Conservation (phyloP, 805 yeast species). For the Saccharomycopsis olivae region DNA sequence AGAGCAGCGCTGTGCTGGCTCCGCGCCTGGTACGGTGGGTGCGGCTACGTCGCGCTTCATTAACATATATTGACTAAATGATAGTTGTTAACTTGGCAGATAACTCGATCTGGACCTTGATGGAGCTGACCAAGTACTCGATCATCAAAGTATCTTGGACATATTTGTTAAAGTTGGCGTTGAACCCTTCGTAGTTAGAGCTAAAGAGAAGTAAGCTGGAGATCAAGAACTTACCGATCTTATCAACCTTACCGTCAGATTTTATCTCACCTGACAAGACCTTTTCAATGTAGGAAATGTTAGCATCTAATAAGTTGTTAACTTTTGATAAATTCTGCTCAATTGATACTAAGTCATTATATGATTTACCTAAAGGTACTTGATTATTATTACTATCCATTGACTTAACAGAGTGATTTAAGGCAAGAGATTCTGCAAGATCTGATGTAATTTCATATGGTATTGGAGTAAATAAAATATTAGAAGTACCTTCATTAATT, state of each 20-base stretch:
- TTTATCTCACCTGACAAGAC: conserved; percentile 33
- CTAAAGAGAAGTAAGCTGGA: conserved; percentile 42
- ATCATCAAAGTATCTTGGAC: conserved; percentile 74
- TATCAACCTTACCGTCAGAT: conserved; percentile 43
- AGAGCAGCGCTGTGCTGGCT: no score
- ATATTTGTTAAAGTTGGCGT: conserved; percentile 54
- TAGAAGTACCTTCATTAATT: conserved; percentile 23
- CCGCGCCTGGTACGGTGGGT: no score
- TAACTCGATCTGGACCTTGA: conserved; percentile 75
- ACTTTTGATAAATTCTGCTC: conserved; percentile 36
- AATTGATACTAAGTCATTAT: conserved; percentile 37
- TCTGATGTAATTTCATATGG: conserved; percentile 51
- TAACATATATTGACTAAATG: no score
- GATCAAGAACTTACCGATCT: conserved; percentile 58
- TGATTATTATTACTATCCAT: conserved; percentile 25
- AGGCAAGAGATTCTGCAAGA: conserved; percentile 49
- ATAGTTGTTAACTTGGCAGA: conserved; percentile 68
- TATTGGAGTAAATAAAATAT: conserved; percentile 50
- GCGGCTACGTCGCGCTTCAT: no score
- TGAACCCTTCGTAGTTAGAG: conserved; percentile 38
- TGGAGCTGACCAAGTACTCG: conserved; percentile 72
- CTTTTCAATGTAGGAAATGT: conserved; percentile 37
- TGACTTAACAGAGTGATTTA: conserved; percentile 36
- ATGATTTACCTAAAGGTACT: conserved; percentile 24
- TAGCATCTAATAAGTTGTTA: conserved; percentile 36